Evolutionary conservation across 2,329 filamentous ascomycete genomes (phyloP).

Genomic region (Hirsutella rhossiliensis): DNA sequence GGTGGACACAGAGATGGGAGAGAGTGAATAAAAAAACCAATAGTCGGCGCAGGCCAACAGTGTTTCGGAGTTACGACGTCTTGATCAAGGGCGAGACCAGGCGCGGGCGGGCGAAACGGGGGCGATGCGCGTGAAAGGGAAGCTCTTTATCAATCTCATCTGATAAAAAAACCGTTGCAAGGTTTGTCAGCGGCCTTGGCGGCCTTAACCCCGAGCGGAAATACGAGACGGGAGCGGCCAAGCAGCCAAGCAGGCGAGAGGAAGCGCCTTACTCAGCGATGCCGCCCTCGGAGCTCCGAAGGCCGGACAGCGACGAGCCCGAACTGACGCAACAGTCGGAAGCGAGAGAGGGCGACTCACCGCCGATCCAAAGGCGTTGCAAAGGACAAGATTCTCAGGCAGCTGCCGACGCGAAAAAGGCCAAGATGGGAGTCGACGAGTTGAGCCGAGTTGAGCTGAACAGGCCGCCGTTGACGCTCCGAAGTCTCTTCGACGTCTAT

Average conservation of each 20-base stretch:
- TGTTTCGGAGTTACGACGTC: conserved; percentile 20
- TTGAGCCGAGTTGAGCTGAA: too few relatives aligned
- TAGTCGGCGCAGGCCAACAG: background rate
- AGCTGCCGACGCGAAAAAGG: too few relatives aligned
- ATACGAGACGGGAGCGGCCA: conserved; percentile 11
- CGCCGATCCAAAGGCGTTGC: too few relatives aligned
- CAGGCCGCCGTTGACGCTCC: too few relatives aligned
- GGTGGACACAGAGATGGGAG: too few relatives aligned
- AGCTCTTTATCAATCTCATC: conserved; percentile 28
- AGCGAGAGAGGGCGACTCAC: too few relatives aligned
- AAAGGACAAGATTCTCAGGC: too few relatives aligned
- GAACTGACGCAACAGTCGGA: background rate
- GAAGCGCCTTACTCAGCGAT: background rate
- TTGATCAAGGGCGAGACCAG: conserved; percentile 5
- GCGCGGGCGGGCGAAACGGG: conserved; percentile 1
- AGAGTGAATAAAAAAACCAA: too few relatives aligned
- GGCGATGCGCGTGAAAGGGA: conserved; percentile 15
- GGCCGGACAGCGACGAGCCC: background rate
- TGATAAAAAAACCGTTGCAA: conserved; percentile 17
- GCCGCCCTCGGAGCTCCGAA: background rate
- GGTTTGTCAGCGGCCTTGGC: conserved; percentile 9
- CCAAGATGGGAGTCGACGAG: too few relatives aligned
- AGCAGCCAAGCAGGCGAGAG: background rate
- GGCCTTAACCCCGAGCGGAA: conserved; percentile 18
- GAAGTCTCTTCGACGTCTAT: too few relatives aligned